phyloP scores from a whole-genome alignment of 225 moss, liverwort and hornwort species.

The Takakia lepidozioides region DNA sequence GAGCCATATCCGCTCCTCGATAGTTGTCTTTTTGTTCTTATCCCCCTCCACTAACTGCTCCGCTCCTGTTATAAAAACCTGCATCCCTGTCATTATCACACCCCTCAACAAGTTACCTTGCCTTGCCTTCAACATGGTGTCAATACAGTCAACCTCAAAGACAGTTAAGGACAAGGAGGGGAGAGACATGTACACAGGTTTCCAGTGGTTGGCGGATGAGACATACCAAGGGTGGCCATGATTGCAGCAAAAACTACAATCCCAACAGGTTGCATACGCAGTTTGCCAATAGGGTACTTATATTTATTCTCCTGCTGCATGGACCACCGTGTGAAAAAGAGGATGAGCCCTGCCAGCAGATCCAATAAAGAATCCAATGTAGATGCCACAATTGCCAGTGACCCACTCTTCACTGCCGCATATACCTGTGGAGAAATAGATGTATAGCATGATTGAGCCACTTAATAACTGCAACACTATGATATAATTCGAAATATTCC shows the following conservation, averaged over 20 bases:
- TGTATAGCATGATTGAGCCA: no score
- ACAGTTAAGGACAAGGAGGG: no score
- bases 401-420: conserved; percentile 67
- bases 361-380: conserved; percentile 88
- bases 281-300: conserved; percentile 80
- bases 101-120: no score
- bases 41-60: conserved; percentile 53
- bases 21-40: conserved; percentile 22
- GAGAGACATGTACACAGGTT: no score
- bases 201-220: no score
- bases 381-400: conserved; percentile 78
- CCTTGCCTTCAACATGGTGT: no score
- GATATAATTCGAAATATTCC: no score
- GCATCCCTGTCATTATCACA: no score
- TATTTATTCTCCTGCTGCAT: conserved; percentile 64
- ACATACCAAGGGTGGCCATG: conserved; percentile 81
- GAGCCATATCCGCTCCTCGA: conserved; percentile 50
- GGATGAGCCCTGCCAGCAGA: conserved; percentile 68
- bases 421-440: conserved; percentile 39
- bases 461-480: no score
- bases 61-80: conserved; percentile 38
- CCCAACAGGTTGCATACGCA: conserved; percentile 89
- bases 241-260: conserved; percentile 82
- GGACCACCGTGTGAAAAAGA: conserved; percentile 58
- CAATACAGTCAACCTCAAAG: no score